Percentiles rank a stretch among this genome's conserved stretches.
These are phyloP conservation scores for Discostella stelligera DNA, from an alignment of 352 stramenopile species.

Conservation along the genomic window DNA sequence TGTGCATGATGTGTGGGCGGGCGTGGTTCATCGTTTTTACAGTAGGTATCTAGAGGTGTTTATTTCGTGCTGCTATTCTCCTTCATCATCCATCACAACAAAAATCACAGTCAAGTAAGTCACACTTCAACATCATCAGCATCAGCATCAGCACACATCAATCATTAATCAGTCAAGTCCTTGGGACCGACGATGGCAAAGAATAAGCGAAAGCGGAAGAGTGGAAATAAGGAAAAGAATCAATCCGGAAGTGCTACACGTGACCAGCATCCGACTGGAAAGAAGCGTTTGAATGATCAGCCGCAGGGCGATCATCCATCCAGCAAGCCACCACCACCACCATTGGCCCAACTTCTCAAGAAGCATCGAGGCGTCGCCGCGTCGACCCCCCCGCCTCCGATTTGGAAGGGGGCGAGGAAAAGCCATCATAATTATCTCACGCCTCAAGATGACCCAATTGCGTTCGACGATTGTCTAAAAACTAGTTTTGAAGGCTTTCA, in stretches of 20 bases:
- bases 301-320: constrained; percentile 8
- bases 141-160: no score
- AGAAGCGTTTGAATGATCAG: constrained; percentile 5
- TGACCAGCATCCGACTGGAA: background rate
- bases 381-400: constrained; percentile 30
- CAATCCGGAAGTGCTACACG: background rate
- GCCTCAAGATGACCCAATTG: constrained; percentile 16
- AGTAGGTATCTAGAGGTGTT: no score
- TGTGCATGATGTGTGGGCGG: no score
- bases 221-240: background rate
- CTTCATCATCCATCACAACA: background rate
- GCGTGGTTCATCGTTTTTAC: no score
- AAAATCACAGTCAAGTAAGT: no score
- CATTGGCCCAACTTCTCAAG: constrained; percentile 33
- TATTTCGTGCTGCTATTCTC: no score
- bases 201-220: constrained; percentile 20
- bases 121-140: no score
- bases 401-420: constrained; percentile 18
- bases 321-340: constrained; percentile 12
- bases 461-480: constrained; percentile 53
- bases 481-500: constrained; percentile 65
- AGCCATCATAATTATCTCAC: constrained; percentile 47
- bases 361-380: constrained; percentile 38
- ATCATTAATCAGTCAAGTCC: no score
- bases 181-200: constrained; percentile 25